Base-by-base conservation (phyloP, 2,329 filamentous ascomycete species). In the Dactylellina cionopaga region DNA sequence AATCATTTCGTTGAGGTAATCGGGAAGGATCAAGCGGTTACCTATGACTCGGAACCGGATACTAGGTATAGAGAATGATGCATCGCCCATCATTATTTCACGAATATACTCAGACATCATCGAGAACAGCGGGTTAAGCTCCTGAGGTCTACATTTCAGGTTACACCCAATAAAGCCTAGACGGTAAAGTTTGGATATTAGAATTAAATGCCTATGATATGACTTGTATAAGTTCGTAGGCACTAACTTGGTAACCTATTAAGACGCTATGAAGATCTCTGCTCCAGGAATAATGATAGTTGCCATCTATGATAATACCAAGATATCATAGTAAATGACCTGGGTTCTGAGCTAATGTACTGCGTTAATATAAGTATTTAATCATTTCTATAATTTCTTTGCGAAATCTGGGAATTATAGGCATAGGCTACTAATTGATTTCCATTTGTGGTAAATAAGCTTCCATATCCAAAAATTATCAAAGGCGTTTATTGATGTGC, bases 71-170 rank as follows among this genome's bases (percentile, higher is more conserved):
- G 41, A 49, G 19, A 70, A 62, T 0, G 55, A 47, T n/a, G 65
- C 49, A 25, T 70, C 65, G 6, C 65, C 65, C 31, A 46, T 49
- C 65, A 70, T 55, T 49, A 55, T 60, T 33, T 70, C 65, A 13
- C 44, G 65, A 17, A 70, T 70, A 27, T 62, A 70, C 4, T 70
- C 47, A 2, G 65, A 25, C 65, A 70, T 70, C 65, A 70, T 70
- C 0, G 49, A 62, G 29, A 62, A 62, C 19, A 70, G 19, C 5
- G 65, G 65, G 24, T 70, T 29, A 27, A 70, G 55, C 10, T 70
- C 65, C 37, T 70, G 55, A 6, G 55, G 56, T 15, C 65, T 56
- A 43, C 65, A 33, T 41, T 70, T 70, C 15, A 70, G n/a, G n/a
- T 70, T 70, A 25, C 65, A 15, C 62, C 56, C 7, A 56, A 70